Evolutionary conservation across 441 rosid genomes (phyloP).

Genomic region (Populus trichocarpa): DNA sequence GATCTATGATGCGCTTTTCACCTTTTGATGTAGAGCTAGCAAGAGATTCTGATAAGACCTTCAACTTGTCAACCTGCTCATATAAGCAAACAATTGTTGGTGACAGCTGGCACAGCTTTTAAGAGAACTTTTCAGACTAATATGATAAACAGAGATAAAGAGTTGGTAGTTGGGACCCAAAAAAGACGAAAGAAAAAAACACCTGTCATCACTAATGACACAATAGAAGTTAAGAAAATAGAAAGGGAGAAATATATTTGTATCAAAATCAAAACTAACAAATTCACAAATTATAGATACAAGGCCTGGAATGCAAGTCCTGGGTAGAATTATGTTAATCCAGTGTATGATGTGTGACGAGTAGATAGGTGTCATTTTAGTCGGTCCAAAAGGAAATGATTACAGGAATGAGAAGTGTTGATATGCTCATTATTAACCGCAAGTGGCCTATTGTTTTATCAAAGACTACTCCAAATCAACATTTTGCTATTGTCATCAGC

Average conservation of each 20-base stretch:
- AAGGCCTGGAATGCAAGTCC: neutral
- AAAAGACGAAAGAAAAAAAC: neutral
- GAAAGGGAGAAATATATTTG: neutral
- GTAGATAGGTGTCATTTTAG: neutral
- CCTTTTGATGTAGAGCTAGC: slow-evolving; percentile 74
- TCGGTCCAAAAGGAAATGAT: neutral
- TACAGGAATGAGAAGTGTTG: neutral
- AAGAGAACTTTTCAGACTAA: neutral
- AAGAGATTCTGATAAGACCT: slow-evolving; percentile 89
- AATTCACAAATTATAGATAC: neutral
- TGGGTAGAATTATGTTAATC: neutral
- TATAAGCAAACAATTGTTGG: slow-evolving; percentile 19
- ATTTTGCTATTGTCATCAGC: neutral
- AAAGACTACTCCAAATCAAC: neutral
- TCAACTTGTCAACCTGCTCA: slow-evolving; percentile 91
- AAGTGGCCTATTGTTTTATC: neutral
- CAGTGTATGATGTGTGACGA: neutral
- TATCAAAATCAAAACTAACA: neutral
- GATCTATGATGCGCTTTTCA: slow-evolving; percentile 84
- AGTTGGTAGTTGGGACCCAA: neutral
- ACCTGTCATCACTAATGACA: neutral
- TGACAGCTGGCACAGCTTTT: slow-evolving; percentile 1
- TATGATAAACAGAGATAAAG: neutral
- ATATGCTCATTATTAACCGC: neutral
- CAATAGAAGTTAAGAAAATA: neutral